These are phyloP conservation scores for Trametes maxima DNA, from an alignment of 768 basidiomycete species.

Conservation along the genomic window DNA sequence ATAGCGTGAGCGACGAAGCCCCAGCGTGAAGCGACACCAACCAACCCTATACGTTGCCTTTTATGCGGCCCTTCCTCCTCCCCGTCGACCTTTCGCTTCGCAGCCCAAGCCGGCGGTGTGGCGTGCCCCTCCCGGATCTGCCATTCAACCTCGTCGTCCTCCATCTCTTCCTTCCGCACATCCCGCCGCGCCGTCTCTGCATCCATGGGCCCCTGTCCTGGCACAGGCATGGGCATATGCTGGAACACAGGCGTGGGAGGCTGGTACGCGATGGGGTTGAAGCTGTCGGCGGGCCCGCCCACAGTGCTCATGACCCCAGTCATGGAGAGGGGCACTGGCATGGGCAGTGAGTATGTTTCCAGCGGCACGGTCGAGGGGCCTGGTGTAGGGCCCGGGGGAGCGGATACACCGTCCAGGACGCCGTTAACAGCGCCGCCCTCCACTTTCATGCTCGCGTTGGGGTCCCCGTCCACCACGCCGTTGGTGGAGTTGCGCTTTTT, in stretches of 20 bases:
- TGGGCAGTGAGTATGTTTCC: slow-evolving; percentile 24
- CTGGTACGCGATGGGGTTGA: slow-evolving; percentile 18
- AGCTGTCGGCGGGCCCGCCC: slow-evolving; percentile 13
- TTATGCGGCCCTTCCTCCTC: slow-evolving; percentile 42
- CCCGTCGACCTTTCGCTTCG: slow-evolving; percentile 54
- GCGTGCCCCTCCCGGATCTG: slow-evolving; percentile 58
- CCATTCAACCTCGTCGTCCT: slow-evolving; percentile 68
- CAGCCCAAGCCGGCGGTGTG: slow-evolving; percentile 67
- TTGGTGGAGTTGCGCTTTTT: slow-evolving; percentile 13
- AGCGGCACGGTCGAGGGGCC: slow-evolving; percentile 9
- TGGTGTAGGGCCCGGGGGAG: not conserved
- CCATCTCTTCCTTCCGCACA: slow-evolving; percentile 69
- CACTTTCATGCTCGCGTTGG: not conserved
- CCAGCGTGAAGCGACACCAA: not conserved
- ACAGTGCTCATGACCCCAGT: slow-evolving; percentile 19
- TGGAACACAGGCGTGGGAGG: slow-evolving; percentile 16
- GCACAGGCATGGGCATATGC: slow-evolving; percentile 16
- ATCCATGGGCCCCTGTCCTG: slow-evolving; percentile 30
- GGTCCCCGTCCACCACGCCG: not conserved
- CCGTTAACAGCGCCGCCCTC: not conserved
- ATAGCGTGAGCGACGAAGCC: not conserved
- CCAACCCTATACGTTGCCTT: slow-evolving; percentile 46
- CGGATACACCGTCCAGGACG: not conserved
- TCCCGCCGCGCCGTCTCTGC: slow-evolving; percentile 41
- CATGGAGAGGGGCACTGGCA: slow-evolving; percentile 23